Base-by-base conservation (phyloP, 345 rosid genomes). In the Dipteronia dyeriana region DNA sequence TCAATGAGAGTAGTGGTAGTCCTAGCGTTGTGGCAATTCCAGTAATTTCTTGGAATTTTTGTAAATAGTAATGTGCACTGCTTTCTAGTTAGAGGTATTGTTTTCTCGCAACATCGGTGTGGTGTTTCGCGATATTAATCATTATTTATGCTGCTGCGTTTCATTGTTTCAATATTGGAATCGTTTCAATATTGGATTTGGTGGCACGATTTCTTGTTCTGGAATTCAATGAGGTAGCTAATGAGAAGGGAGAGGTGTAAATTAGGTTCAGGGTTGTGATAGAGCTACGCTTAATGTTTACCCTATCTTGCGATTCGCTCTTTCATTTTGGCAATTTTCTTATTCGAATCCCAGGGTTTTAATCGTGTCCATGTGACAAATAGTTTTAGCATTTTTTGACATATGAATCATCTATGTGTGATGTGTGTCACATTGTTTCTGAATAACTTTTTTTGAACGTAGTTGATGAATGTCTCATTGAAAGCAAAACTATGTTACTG, bases 191-290 rank as follows among this genome's bases (percentile, higher is more conserved):
- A 53, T 53, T 53, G n/a, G 56, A 51, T 57, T 57, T 3, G 5
- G 62, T 20, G 26, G 26, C 63, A 59, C 25, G 19, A 9, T 59
- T 59, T 59, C 25, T 59, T 59, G 26, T 59, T 22, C 9, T 9
- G 23, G 63, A 19, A 59, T 59, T 59, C 63, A 20, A 19, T 59
- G 23, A 59, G 26, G 25, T 59, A 59, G 63, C 25, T 59, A 53
- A 19, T 59, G 63, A 59, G 63, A 59, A 59, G 63, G 63, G 63
- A 20, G 63, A 57, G 25, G 22, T 57, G 62, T 57, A 57, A n/a
- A 57, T 25, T 57, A 57, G 63, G 11, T 59, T 20, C 13, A 59
- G 26, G 49, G 63, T 59, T 59, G 10, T 59, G 25, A n/a, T 59
- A 59, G 13, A 7, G 63, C 63, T 59, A 22, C 9, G 22, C 2